Percentiles rank a stretch among this genome's conserved stretches.
These are phyloP conservation scores for Neophaeococcomyces mojaviensis DNA, from an alignment of 2,329 filamentous ascomycete genomes.

Conservation along the genomic window DNA sequence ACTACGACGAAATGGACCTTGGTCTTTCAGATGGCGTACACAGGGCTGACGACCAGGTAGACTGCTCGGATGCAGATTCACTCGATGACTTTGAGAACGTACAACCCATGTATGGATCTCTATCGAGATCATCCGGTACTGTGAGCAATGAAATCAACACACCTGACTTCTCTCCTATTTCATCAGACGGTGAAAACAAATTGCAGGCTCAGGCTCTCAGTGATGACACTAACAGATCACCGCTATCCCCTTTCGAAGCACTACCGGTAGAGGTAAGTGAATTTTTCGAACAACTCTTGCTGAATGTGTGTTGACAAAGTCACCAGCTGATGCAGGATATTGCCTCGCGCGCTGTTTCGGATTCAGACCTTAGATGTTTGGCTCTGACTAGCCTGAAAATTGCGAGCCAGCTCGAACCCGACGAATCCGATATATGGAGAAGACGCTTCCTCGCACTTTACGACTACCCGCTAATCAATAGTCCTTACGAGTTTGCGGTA, in stretches of 20 bases:
- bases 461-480: slow-evolving; percentile 24
- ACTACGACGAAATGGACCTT: slow-evolving; percentile 10
- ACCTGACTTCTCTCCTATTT: too few species aligned
- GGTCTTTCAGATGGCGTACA: not conserved
- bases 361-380: slow-evolving; percentile 29
- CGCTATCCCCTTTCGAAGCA: slow-evolving; percentile 7
- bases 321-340: slow-evolving; percentile 17
- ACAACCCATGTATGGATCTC: not conserved
- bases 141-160: too few species aligned
- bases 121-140: not conserved
- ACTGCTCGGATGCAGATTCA: too few species aligned
- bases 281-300: not conserved
- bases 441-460: slow-evolving; percentile 28
- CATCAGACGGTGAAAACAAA: not conserved
- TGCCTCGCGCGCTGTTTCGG: slow-evolving; percentile 14
- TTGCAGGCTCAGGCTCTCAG: not conserved
- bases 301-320: not conserved
- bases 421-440: slow-evolving; percentile 30
- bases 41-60: not conserved
- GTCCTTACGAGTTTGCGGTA: slow-evolving; percentile 23
- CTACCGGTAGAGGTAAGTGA: slow-evolving; percentile 15
- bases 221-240: not conserved
- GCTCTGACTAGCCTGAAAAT: slow-evolving; percentile 24
- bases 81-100: not conserved
- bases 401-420: slow-evolving; percentile 22